phyloP scores from a whole-genome alignment of 2,329 filamentous ascomycete species.

The Aspergillus brasiliensis region DNA sequence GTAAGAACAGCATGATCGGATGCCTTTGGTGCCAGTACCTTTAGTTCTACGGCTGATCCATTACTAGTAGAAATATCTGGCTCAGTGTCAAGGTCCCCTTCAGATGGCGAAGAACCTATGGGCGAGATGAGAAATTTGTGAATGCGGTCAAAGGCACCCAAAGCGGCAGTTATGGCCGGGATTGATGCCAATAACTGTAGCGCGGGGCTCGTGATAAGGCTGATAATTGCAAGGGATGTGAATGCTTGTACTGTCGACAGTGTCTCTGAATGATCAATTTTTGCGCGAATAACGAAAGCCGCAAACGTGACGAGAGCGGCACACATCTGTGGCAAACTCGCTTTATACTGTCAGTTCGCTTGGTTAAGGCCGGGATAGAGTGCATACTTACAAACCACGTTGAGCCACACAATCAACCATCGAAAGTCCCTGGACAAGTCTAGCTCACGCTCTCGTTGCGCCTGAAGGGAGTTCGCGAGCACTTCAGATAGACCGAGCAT shows the following conservation, averaged over 20 bases:
- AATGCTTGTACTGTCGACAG: constrained; percentile 9
- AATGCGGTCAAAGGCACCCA: constrained; percentile 3
- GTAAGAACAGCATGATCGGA: not conserved
- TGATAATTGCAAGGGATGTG: constrained; percentile 7
- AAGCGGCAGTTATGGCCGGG: not conserved
- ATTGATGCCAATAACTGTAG: constrained; percentile 4
- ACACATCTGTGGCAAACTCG: constrained; percentile 7
- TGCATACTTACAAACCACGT: not conserved
- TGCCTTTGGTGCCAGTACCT: not conserved
- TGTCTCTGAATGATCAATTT: not conserved
- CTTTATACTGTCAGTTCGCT: not conserved
- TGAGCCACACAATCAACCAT: constrained; percentile 6
- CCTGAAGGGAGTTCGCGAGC: not conserved
- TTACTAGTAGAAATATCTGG: not conserved
- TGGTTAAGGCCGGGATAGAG: too few relatives aligned
- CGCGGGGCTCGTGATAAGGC: not conserved
- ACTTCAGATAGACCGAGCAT: not conserved
- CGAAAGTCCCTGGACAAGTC: not conserved
- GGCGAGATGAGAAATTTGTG: not conserved
- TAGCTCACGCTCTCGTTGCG: not conserved
- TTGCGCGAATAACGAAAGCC: constrained; percentile 3
- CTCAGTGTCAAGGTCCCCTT: not conserved
- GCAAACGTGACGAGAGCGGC: constrained; percentile 2
- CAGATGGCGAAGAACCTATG: not conserved
- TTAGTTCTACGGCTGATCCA: not conserved